These are phyloP conservation scores for Azolla pinnata DNA, from an alignment of 75 land plant species.

Conservation along the genomic window DNA sequence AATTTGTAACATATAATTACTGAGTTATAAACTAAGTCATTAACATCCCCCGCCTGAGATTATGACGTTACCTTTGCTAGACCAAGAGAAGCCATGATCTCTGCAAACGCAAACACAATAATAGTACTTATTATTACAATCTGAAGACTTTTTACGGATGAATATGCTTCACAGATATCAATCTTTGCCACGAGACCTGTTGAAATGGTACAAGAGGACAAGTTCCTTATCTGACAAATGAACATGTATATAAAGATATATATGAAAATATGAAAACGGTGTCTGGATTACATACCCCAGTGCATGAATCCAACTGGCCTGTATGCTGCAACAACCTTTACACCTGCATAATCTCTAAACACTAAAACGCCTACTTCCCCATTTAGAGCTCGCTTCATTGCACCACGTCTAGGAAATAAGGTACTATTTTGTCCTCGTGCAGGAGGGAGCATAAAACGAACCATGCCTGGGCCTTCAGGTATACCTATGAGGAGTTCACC, in stretches of 20 bases:
- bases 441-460: constrained; percentile 23
- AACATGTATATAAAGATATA: constrained; percentile 6
- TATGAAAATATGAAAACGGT: neutral
- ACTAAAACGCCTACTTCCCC: constrained; percentile 7
- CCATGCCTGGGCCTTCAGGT: constrained; percentile 8
- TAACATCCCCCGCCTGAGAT: no score
- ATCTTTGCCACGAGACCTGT: constrained; percentile 28
- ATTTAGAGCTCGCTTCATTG: constrained; percentile 16
- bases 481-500: constrained; percentile 26
- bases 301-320: constrained; percentile 24
- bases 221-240: no score
- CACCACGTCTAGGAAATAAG: constrained; percentile 11
- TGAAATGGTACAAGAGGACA: no score
- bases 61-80: constrained; percentile 33
- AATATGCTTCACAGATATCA: constrained; percentile 26
- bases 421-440: constrained; percentile 4
- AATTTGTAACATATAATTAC: no score
- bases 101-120: constrained; percentile 15
- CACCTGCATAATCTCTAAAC: constrained; percentile 22
- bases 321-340: constrained; percentile 21
- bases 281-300: constrained; percentile 24
- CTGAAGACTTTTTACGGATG: constrained; percentile 18
- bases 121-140: constrained; percentile 25
- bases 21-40: no score
- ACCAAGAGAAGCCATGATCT: constrained; percentile 23